Evolutionary conservation across 2,329 filamentous ascomycete genomes (phyloP).

Genomic region (Diaporthe citriasiana): DNA sequence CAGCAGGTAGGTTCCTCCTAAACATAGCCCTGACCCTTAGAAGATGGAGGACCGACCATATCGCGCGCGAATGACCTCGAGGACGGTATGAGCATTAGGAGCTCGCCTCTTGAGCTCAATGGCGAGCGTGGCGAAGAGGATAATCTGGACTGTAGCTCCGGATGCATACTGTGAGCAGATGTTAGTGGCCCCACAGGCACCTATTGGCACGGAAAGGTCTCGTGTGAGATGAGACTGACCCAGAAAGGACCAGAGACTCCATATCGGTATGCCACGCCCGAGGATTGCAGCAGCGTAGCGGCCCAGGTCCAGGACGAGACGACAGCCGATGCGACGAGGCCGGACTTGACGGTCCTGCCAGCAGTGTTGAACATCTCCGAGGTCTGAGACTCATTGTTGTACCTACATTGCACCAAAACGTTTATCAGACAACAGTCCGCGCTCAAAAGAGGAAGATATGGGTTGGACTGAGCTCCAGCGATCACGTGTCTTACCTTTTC

Average conservation of each 20-base stretch:
- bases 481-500: not conserved
- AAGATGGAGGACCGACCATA: constrained; percentile 69
- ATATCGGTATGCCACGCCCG: constrained; percentile 67
- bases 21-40: not conserved
- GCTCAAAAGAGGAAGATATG: not conserved
- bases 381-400: constrained; percentile 80
- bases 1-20: not conserved
- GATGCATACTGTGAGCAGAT: constrained; percentile 61
- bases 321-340: constrained; percentile 89
- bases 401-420: constrained; percentile 41
- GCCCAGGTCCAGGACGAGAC: constrained; percentile 96
- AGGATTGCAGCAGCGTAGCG: constrained; percentile 70
- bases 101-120: constrained; percentile 91
- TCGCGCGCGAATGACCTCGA: constrained; percentile 85
- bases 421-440: not conserved
- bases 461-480: constrained; percentile 47
- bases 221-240: constrained; percentile 45
- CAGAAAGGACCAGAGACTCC: constrained; percentile 73
- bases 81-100: constrained; percentile 87
- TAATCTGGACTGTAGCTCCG: constrained; percentile 87
- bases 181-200: not conserved
- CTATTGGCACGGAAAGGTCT: no score
- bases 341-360: constrained; percentile 89
- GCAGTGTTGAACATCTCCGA: constrained; percentile 95
- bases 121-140: constrained; percentile 90